Evolutionary conservation across 495 filamentous ascomycete genomes (phyloP).

Genomic region (Talaromyces ruber): DNA sequence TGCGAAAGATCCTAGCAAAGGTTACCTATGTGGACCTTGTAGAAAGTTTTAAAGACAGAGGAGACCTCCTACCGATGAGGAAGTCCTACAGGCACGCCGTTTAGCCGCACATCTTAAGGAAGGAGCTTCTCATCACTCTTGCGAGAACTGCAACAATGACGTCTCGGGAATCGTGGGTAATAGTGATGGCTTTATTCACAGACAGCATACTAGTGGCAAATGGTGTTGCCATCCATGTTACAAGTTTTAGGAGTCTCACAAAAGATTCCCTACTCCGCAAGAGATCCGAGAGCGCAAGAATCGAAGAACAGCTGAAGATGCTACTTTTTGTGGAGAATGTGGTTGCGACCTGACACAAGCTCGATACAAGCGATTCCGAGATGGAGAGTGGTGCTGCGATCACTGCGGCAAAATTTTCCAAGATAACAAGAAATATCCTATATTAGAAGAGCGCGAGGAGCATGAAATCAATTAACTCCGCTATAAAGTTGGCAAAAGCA

Average conservation of each 20-base stretch:
- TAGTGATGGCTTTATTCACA: background rate
- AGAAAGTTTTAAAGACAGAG: background rate
- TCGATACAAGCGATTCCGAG: background rate
- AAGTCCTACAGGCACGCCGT: background rate
- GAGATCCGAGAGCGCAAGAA: background rate
- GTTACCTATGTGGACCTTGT: background rate
- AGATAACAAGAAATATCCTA: background rate
- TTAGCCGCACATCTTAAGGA: background rate
- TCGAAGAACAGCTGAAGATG: background rate
- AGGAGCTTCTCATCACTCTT: background rate
- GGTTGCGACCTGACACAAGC: background rate
- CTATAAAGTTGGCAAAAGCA: background rate
- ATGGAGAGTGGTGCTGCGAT: background rate
- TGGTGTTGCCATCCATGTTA: background rate
- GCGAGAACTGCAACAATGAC: background rate
- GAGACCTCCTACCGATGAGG: background rate
- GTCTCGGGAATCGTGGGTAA: background rate
- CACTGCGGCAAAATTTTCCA: background rate
- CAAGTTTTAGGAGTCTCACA: background rate
- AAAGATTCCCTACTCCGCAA: background rate
- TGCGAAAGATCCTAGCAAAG: background rate
- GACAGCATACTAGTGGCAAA: background rate
- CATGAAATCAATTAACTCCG: background rate
- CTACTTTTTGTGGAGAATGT: background rate
- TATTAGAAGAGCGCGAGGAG: background rate